Evolutionary conservation across 164 flowering plant species (phyloP).

Genomic region (Akebia trifoliata): DNA sequence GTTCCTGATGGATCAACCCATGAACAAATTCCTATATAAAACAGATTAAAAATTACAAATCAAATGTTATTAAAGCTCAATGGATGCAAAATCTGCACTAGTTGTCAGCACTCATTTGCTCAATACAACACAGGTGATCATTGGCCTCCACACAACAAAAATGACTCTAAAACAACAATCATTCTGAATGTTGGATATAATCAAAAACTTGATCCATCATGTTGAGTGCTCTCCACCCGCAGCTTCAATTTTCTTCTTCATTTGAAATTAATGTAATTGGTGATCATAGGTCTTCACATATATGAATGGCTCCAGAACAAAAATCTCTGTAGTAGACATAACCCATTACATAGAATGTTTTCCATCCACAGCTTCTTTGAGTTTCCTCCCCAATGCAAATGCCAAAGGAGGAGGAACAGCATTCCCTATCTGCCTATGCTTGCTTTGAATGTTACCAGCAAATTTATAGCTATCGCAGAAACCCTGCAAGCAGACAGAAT

Average conservation of each 20-base stretch:
- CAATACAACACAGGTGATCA: background rate
- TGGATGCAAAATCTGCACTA: no score
- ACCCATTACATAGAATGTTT: background rate
- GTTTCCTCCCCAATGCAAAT: slow-evolving; percentile 70
- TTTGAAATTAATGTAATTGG: background rate
- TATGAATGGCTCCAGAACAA: no score
- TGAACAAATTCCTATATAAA: background rate
- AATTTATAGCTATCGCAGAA: slow-evolving; percentile 72
- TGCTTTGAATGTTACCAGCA: slow-evolving; percentile 63
- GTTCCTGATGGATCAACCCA: no score
- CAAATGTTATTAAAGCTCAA: no score
- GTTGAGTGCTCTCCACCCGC: background rate
- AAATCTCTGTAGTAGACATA: no score
- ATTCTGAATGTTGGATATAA: background rate
- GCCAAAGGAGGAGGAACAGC: slow-evolving; percentile 93
- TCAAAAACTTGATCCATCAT: background rate
- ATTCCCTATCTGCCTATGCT: slow-evolving; percentile 83
- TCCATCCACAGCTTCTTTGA: slow-evolving; percentile 49
- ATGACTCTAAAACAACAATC: background rate
- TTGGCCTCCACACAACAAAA: background rate
- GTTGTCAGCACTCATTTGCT: background rate
- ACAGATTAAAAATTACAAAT: no score
- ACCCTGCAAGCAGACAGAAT: slow-evolving; percentile 46
- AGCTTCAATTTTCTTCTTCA: background rate
- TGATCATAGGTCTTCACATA: no score